Conservation (phyloP, 176 grass and related monocot species). For the Hyparrhenia diplandra region DNA sequence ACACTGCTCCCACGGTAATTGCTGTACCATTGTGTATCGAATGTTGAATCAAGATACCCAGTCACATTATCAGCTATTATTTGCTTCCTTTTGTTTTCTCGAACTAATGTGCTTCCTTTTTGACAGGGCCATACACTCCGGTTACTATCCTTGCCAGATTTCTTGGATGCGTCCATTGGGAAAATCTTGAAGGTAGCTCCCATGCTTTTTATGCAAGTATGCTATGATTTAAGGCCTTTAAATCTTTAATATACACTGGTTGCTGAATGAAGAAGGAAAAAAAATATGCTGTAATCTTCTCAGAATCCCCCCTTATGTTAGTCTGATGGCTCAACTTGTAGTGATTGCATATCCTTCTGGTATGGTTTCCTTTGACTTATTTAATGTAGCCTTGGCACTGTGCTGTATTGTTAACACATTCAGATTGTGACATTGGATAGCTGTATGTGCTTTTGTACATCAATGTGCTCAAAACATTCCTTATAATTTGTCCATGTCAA, state of each 20-base stretch:
- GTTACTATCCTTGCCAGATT: constrained; percentile 92
- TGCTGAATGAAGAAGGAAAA: neutral
- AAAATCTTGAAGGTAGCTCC: constrained; percentile 81
- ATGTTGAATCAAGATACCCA: neutral
- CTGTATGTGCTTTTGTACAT: neutral
- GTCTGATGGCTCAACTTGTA: neutral
- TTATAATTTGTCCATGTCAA: neutral
- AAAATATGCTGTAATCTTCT: neutral
- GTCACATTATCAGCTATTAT: constrained; percentile 18
- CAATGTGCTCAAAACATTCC: neutral
- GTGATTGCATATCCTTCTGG: neutral
- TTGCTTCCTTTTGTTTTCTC: neutral
- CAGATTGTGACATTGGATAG: neutral
- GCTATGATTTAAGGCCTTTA: neutral
- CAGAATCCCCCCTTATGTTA: neutral
- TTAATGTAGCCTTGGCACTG: neutral
- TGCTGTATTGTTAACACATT: neutral
- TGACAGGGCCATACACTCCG: constrained; percentile 90
- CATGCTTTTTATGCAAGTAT: neutral
- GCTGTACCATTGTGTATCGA: neutral
- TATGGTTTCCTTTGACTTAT: neutral
- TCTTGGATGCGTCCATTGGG: constrained; percentile 97
- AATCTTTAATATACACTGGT: neutral
- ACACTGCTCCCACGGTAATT: constrained; percentile 90
- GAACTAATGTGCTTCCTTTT: neutral